These are phyloP conservation scores for Sporothrix brasiliensis DNA, from an alignment of 2,329 filamentous ascomycete species.

Conservation along the genomic window DNA sequence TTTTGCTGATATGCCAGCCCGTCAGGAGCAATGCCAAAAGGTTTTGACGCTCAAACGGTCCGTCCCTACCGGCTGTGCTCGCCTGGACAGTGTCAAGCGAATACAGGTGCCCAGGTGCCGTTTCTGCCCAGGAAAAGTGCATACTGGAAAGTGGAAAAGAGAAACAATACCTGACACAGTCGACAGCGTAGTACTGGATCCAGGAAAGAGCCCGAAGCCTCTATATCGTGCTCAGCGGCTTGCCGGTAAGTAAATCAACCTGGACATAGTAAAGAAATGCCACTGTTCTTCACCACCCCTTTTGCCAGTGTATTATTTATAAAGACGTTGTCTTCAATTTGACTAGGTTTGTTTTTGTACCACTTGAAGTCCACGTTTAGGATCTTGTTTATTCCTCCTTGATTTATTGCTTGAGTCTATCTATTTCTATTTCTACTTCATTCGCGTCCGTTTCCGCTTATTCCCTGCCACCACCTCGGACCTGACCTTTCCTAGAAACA, in stretches of 20 bases:
- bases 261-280: neutral
- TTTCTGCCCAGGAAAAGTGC: neutral
- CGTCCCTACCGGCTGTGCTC: conserved; percentile 46
- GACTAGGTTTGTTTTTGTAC: neutral
- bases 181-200: neutral
- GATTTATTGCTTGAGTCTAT: neutral
- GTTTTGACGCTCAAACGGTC: conserved; percentile 46
- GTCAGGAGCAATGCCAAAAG: neutral
- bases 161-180: neutral
- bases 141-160: neutral
- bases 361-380: neutral
- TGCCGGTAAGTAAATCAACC: conserved; percentile 9
- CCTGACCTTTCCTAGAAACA: neutral
- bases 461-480: neutral
- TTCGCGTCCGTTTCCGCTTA: neutral
- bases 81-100: neutral
- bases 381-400: neutral
- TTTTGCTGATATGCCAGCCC: conserved; percentile 16
- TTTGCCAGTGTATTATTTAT: conserved; percentile 15
- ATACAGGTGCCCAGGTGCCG: no score
- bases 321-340: conserved; percentile 13
- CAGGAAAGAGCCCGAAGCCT: neutral
- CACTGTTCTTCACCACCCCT: neutral
- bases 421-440: neutral
- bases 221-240: neutral